Evolutionary conservation across 805 yeast species (phyloP), one percentile per base, ranked within the genome.

Genomic region (Yamadazyma nakazawae): DNA sequence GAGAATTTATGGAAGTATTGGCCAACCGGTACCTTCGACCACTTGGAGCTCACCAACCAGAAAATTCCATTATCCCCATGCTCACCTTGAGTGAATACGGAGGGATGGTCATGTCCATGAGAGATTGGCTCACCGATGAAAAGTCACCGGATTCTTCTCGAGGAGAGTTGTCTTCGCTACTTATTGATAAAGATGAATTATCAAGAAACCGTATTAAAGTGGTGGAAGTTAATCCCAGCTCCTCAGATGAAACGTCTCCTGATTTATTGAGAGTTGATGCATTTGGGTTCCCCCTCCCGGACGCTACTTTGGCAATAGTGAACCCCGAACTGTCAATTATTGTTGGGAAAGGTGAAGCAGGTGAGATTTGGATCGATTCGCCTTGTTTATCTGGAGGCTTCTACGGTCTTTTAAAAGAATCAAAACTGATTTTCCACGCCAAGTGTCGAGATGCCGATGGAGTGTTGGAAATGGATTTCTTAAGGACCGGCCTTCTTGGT

Each of bases 361-460:
- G 99, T 24, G 99, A 94, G 63, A 84, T 94, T 30, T 94, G 98
- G 98, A 87, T 94, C n/a, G 97, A 91, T 57, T 85, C 95, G 37
- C 92, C 92, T 1, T 86, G 95, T 50, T 67, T 94, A 6, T 84
- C 96, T 2, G 97, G 96, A 13, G 96, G 96, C 0, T 88, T 86
- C 59, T 89, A 90, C 84, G 91, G 82, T 67, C 21, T 80, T 68
- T 42, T 88, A 28, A 69, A 68, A 38, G 76, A 86, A 37, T 85
- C 95, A 0, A 82, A 80, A 48, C 76, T 74, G 50, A 84, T 88
- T 2, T 89, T 89, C 65, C 94, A 85, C 57, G 96, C 96, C 0
- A 79, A 81, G 51, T 87, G 96, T 57, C 71, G 80, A 34, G 91
- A 85, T 52, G 82, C 83, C 40, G 77, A 79, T 45, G 95, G 95